A percentile compares a stretch with the other conserved stretches of the same genome.
These are phyloP conservation scores for Jamesozyma jinghongensis DNA, from an alignment of 805 yeast species.

Conservation along the genomic window DNA sequence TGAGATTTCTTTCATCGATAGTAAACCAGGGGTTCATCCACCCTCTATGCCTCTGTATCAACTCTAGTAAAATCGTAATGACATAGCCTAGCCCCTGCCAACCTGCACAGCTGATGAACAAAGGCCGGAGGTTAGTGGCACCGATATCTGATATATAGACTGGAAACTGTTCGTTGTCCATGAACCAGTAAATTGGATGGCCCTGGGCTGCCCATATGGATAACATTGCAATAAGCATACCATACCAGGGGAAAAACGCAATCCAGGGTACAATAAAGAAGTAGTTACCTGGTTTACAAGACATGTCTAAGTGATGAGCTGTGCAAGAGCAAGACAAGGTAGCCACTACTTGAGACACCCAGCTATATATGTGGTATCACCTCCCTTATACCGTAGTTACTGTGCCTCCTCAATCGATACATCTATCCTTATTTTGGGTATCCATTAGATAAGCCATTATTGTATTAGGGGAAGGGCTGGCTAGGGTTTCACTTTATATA, in stretches of 20 bases:
- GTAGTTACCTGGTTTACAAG: conserved; percentile 33
- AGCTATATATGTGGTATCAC: no score
- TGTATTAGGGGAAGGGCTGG: no score
- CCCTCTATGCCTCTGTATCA: conserved; percentile 39
- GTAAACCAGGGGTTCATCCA: conserved; percentile 35
- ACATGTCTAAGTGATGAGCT: no score
- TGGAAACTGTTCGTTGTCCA: conserved; percentile 38
- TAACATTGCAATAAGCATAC: conserved; percentile 75
- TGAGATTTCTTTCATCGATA: conserved; percentile 32
- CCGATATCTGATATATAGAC: conserved; percentile 82
- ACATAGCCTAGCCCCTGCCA: conserved; percentile 70
- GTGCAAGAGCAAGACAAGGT: no score
- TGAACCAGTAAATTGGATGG: conserved; percentile 55
- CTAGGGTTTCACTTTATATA: no score
- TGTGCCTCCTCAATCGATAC: no score
- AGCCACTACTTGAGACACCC: no score
- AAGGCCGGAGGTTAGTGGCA: conserved; percentile 76
- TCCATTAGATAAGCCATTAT: no score
- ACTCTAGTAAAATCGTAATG: conserved; percentile 54
- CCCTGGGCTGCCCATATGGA: conserved; percentile 76
- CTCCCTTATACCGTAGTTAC: no score
- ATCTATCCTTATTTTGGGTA: no score
- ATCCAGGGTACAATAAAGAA: conserved; percentile 53
- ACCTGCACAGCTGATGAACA: conserved; percentile 71
- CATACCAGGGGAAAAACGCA: conserved; percentile 75